Evolutionary conservation across 129 eudicot species (phyloP).

Genomic region (Apium graveolens): DNA sequence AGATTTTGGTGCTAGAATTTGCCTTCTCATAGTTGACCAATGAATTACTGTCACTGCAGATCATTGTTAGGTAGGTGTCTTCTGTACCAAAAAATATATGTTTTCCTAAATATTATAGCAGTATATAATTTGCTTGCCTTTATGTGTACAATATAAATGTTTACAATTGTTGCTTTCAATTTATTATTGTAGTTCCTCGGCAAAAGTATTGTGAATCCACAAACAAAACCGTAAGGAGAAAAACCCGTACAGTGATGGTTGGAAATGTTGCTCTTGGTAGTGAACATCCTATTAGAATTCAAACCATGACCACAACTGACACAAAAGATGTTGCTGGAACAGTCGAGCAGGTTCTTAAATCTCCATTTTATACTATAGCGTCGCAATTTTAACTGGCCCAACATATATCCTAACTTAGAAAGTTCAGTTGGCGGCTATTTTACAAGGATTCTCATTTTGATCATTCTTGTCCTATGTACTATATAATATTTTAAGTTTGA

Average conservation of each 20-base stretch:
- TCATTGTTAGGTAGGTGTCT: background rate
- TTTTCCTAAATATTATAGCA: background rate
- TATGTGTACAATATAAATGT: background rate
- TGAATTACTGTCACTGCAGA: background rate
- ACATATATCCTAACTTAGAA: background rate
- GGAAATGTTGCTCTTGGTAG: conserved; percentile 97
- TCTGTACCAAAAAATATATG: background rate
- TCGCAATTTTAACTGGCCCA: background rate
- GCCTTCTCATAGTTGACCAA: conserved; percentile 2
- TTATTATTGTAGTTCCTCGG: conserved; percentile 61
- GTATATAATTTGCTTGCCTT: background rate
- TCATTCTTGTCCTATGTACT: background rate
- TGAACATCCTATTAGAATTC: conserved; percentile 92
- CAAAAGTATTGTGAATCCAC: conserved; percentile 92
- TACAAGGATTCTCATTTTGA: background rate
- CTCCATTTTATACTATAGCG: background rate
- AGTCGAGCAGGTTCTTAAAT: conserved; percentile 62
- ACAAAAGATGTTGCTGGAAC: conserved; percentile 92
- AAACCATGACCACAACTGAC: conserved; percentile 95
- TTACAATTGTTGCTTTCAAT: background rate
- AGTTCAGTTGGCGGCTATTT: background rate
- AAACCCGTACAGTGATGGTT: conserved; percentile 93
- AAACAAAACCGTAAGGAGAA: conserved; percentile 82
- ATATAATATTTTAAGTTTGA: background rate
- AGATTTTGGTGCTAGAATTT: background rate